Base-by-base conservation (phyloP, 2,329 filamentous ascomycete genomes). In the Pestalotiopsis sp. region DNA sequence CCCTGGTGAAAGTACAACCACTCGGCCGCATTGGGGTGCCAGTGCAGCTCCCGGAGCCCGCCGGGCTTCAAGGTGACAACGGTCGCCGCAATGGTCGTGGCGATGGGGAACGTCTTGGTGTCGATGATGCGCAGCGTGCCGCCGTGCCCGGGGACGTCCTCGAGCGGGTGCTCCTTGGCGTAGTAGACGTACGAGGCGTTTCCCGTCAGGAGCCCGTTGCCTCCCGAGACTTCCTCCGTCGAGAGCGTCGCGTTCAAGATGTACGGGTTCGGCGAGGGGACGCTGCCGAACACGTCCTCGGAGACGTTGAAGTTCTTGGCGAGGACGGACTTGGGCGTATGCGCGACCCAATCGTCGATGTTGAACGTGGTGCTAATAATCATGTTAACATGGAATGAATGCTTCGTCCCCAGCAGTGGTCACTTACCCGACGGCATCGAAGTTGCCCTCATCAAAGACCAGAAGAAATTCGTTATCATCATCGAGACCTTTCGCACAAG, bases 1-100 rank as follows among this genome's bases (percentile, higher is more conserved):
- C 89, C 90, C 68, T 86, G 81, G 75, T 91, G 88, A 80, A 92
- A 92, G 78, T 91, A 92, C 2, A 92, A 78, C 90, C 90, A 92
- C 75, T 92, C 90, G 72, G 91, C 88, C 4, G 88, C 87, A 73
- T 89, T 91, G 1, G 89, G 89, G 75, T 91, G 89, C 90, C 90
- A 92, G 73, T 92, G 89, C 38, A 92, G 79, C 78, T 92, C 90
- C 35, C 90, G 81, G 55, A 92, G 77, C 1, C 84, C 89, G 52
- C 84, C 84, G 0, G 90, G 90, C 78, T 91, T 84, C 10, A 92
- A 81, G 0, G 85, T 86, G 1, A 92, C 88, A 68, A 90, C 84
- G 0, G 88, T 87, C 0, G 89, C 87, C 1, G 90, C 89, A 64
- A 92, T 86, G 0, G 89, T 92, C 71, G 85, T 90, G 39, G 86